Conservation (phyloP, 1,139 yeast genomes). For the Eremothecium coryli region DNA sequence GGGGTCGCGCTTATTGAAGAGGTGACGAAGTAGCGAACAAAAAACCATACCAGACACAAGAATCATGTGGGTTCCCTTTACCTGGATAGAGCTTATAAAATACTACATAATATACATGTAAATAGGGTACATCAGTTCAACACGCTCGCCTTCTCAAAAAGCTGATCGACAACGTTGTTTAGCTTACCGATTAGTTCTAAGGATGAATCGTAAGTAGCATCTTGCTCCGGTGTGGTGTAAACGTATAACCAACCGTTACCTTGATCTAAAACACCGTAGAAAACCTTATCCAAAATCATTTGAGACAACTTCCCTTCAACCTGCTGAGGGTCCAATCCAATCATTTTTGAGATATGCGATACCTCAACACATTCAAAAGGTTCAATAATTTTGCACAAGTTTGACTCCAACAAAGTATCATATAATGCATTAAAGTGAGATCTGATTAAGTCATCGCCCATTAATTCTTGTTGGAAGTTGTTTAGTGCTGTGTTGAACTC, state of each 20-base stretch:
- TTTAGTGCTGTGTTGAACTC: conserved; percentile 79
- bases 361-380: conserved; percentile 94
- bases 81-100: too few species aligned
- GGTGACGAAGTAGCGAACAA: too few species aligned
- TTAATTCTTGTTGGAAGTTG: conserved; percentile 63
- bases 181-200: conserved; percentile 80
- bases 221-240: conserved; percentile 81
- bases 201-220: conserved; percentile 82
- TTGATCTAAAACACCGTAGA: conserved; percentile 93
- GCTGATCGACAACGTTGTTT: conserved; percentile 79
- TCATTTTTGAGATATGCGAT: conserved; percentile 74
- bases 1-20: too few species aligned
- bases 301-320: conserved; percentile 92
- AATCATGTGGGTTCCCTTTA: too few species aligned
- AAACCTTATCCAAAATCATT: conserved; percentile 91
- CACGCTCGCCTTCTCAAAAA: conserved; percentile 88
- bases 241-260: conserved; percentile 96
- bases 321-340: conserved; percentile 80
- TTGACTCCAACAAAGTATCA: conserved; percentile 87
- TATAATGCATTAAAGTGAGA: conserved; percentile 88
- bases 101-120: conserved; percentile 1
- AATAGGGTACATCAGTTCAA: conserved; percentile 38
- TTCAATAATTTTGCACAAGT: conserved; percentile 87
- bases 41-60: too few species aligned
- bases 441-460: conserved; percentile 80